Conservation (phyloP, 305 asterid species). For the Ajuga reptans region DNA sequence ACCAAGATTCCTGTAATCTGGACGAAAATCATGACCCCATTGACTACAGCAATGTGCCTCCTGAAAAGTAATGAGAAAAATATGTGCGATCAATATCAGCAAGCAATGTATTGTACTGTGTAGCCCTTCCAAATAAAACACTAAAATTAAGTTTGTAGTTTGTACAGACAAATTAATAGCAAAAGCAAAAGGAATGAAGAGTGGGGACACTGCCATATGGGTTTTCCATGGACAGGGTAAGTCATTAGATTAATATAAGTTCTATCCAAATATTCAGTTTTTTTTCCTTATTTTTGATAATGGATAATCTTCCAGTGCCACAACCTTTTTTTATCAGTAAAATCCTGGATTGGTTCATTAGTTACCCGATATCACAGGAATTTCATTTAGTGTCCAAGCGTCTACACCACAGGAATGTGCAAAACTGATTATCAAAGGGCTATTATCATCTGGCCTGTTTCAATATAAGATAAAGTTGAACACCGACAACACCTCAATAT, state of each 20-base stretch:
- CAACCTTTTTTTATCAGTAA: not conserved
- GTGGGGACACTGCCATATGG: not conserved
- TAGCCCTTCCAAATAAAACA: conserved; percentile 10
- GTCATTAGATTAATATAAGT: not conserved
- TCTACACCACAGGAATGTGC: not conserved
- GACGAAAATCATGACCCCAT: conserved; percentile 99
- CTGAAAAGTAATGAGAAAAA: conserved; percentile 38
- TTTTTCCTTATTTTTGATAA: not conserved
- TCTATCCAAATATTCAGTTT: not conserved
- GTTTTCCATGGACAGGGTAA: not conserved
- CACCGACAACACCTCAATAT: not conserved
- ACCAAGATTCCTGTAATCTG: conserved; percentile 95
- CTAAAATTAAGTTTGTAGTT: not conserved
- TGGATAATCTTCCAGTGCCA: not conserved
- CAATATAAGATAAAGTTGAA: not conserved
- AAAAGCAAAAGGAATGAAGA: not conserved
- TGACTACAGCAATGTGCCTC: conserved; percentile 99
- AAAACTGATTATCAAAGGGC: not conserved
- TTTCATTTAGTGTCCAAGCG: not conserved
- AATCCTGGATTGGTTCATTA: conserved; percentile 3
- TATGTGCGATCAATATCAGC: conserved; percentile 15
- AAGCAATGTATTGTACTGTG: conserved; percentile 1
- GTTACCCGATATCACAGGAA: not conserved
- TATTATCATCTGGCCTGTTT: not conserved
- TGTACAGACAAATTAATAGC: not conserved